These are phyloP conservation scores for Wickerhamiella parazyma DNA, from an alignment of 805 yeast species.

Conservation along the genomic window DNA sequence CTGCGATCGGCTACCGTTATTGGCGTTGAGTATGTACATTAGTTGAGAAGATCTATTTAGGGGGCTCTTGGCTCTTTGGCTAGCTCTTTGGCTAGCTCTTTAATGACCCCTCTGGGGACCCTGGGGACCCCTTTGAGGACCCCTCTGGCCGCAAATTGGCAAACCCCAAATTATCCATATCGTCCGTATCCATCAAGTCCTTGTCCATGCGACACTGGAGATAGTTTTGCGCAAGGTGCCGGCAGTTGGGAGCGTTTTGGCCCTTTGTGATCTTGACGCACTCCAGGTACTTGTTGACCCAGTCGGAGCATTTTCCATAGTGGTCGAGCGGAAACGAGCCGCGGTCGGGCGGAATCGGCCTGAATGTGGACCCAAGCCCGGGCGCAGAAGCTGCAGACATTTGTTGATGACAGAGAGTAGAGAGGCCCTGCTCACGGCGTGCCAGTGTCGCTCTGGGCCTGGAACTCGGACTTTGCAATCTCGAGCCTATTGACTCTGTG, in stretches of 20 bases:
- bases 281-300: conserved; percentile 60
- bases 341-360: conserved; percentile 87
- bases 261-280: conserved; percentile 70
- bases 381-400: conserved; percentile 26
- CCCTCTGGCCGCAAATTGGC: conserved; percentile 2
- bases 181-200: conserved; percentile 44
- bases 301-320: conserved; percentile 60
- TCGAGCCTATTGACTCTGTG: conserved; percentile 17
- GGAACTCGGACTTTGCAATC: conserved; percentile 5
- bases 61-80: neutral
- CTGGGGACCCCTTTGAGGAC: no score
- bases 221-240: conserved; percentile 69
- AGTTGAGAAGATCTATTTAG: neutral
- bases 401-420: neutral
- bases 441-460: neutral
- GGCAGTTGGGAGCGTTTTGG: conserved; percentile 82
- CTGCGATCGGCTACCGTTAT: neutral
- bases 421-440: neutral
- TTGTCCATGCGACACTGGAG: conserved; percentile 82
- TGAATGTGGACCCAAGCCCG: conserved; percentile 20
- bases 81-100: no score
- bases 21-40: neutral
- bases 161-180: conserved; percentile 45
- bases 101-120: no score
- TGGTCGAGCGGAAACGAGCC: conserved; percentile 96